Evolutionary conservation across 2,329 filamentous ascomycete genomes (phyloP).

Genomic region (Fusarium miscanthi): DNA sequence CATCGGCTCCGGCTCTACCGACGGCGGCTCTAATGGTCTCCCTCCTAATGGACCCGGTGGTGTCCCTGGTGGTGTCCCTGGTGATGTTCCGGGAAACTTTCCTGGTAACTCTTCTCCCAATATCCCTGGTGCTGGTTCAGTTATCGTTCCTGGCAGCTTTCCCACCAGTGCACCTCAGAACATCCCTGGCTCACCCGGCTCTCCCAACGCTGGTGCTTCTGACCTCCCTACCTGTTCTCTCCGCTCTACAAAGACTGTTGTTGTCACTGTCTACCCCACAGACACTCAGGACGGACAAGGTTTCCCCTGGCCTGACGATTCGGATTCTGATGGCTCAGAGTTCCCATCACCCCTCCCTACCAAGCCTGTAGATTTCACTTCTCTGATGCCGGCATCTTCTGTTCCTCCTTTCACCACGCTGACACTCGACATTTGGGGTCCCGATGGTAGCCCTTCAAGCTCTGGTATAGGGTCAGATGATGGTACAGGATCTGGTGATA

Average conservation of each 20-base stretch:
- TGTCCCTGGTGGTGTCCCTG: constrained; percentile 21
- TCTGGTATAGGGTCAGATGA: constrained; percentile 7
- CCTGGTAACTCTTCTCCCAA: constrained; percentile 9
- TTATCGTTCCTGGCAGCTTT: constrained; percentile 18
- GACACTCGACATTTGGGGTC: constrained; percentile 51
- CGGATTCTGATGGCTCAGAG: constrained; percentile 35
- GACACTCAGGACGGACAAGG: constrained; percentile 40
- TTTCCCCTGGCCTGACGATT: constrained; percentile 26
- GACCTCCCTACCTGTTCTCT: constrained; percentile 54
- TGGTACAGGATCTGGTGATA: constrained; percentile 21
- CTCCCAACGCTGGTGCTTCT: constrained; percentile 11
- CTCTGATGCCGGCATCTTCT: constrained; percentile 20
- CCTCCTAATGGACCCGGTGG: constrained; percentile 17
- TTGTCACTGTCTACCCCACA: constrained; percentile 58
- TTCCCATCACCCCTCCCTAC: constrained; percentile 44
- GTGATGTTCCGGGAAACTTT: constrained; percentile 10
- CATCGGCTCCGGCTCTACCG: constrained; percentile 13
- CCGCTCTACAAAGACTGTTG: constrained; percentile 57
- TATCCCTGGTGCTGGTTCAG: constrained; percentile 28
- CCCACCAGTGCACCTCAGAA: constrained; percentile 20
- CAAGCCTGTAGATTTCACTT: constrained; percentile 40
- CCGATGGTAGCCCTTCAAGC: constrained; percentile 18
- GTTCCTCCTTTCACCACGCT: constrained; percentile 51
- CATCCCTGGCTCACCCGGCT: constrained; percentile 6
- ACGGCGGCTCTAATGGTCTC: constrained; percentile 21